A percentile compares a stretch with the other conserved stretches of the same genome.
Evolutionary conservation across 1,284 basidiomycete species (phyloP).

Genomic region (Puccinia horiana): DNA sequence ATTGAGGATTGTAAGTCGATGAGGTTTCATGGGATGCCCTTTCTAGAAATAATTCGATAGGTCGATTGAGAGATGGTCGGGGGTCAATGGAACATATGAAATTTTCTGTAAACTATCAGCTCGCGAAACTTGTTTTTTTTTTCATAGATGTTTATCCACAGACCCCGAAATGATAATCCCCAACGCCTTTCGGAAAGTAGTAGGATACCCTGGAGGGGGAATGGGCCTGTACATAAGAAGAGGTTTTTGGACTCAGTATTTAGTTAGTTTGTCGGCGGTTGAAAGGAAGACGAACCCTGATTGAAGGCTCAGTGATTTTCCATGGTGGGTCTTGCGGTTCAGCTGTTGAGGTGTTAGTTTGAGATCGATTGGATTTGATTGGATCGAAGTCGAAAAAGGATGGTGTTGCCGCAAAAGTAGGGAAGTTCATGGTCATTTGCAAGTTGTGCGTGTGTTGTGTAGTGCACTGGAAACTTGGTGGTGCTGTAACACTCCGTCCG

Average conservation of each 20-base stretch:
- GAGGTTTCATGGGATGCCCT: slow-evolving; percentile 97
- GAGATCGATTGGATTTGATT: neutral
- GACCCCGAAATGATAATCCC: slow-evolving; percentile 93
- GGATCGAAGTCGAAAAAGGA: slow-evolving; percentile 43
- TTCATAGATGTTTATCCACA: slow-evolving; percentile 7
- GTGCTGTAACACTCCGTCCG: neutral
- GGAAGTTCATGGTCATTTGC: slow-evolving; percentile 28
- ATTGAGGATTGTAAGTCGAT: slow-evolving; percentile 89
- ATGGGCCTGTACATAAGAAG: slow-evolving; percentile 52
- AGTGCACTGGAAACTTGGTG: neutral
- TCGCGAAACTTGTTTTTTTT: neutral
- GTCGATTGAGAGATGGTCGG: neutral
- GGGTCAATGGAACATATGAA: neutral
- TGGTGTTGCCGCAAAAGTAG: slow-evolving; percentile 34
- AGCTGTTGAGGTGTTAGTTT: neutral
- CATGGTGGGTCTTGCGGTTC: slow-evolving; percentile 15
- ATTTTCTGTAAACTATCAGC: slow-evolving; percentile 18
- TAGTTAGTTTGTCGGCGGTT: neutral
- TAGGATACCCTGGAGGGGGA: slow-evolving; percentile 76
- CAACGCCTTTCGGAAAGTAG: slow-evolving; percentile 90
- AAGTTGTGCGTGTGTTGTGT: neutral
- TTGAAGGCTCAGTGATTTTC: neutral
- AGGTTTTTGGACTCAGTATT: neutral
- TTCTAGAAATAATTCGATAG: slow-evolving; percentile 65
- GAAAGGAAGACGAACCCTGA: slow-evolving; percentile 16